A percentile compares a stretch with the other conserved stretches of the same genome.
Evolutionary conservation across 148 eudicot genomes (phyloP).

Genomic region (Rhododendron griersonianum): DNA sequence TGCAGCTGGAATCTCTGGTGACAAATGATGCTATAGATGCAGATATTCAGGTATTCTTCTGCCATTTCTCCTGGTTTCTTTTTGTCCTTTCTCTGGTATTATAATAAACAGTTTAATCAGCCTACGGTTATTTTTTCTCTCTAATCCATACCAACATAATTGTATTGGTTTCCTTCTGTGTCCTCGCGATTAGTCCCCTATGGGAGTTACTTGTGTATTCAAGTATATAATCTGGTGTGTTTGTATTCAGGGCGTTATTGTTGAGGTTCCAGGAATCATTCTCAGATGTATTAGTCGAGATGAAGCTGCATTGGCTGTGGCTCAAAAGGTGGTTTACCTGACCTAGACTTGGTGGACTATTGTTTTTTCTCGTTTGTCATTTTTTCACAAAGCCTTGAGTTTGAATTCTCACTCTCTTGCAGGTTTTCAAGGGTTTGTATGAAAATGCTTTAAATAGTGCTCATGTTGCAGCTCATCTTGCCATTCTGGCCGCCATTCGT

Average conservation of each 20-base stretch:
- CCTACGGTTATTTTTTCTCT: neutral
- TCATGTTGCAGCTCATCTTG: slow-evolving; percentile 75
- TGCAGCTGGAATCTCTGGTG: slow-evolving; percentile 72
- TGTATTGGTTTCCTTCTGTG: neutral
- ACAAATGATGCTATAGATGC: slow-evolving; percentile 56
- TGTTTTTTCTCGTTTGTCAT: neutral
- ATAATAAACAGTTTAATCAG: neutral
- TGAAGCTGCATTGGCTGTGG: slow-evolving; percentile 90
- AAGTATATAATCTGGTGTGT: neutral
- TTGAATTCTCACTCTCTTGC: slow-evolving; percentile 6
- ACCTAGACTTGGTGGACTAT: neutral
- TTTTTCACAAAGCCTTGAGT: neutral
- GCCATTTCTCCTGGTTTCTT: neutral
- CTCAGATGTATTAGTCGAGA: slow-evolving; percentile 77
- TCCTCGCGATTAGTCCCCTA: neutral
- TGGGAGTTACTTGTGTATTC: neutral
- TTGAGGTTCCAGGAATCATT: slow-evolving; percentile 67
- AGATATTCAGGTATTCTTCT: slow-evolving; percentile 67
- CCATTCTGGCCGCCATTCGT: slow-evolving; percentile 75
- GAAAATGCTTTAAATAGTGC: slow-evolving; percentile 67
- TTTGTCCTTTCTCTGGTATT: neutral
- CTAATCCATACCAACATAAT: neutral
- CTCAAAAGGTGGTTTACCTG: slow-evolving; percentile 60
- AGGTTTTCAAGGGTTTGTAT: slow-evolving; percentile 85
- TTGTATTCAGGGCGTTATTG: slow-evolving; percentile 30